Base-by-base conservation (phyloP, 306 rosid genomes). In the Oxytropis ochrocephala region DNA sequence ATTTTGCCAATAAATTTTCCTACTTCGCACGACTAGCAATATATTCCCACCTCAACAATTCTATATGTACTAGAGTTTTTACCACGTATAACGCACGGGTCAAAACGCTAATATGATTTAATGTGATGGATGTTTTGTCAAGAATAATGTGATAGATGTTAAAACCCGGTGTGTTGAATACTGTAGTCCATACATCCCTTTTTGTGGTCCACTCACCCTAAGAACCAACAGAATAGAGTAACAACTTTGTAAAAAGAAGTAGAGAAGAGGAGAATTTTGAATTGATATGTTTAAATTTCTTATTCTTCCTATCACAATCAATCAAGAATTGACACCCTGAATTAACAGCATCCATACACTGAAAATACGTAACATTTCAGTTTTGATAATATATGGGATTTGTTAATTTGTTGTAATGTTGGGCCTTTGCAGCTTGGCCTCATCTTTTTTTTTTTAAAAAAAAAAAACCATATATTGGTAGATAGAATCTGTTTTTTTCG, bases 271-370 rank as follows among this genome's bases (percentile, higher is more conserved):
- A 29, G 6, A 33, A 33, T 33, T 33, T 6, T 33, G 60, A 43
- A 42, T 70, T 43, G 12, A 32, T 17, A 58, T 32, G 49, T 44
- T 27, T 30, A 57, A 32, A 16, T 58, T 71, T 24, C 53, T 24
- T 54, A 69, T 69, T 60, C 2, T 30, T 2, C 3, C 27, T 0
- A 71, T 71, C 76, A 58, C 36, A 17, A 71, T 71, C 68, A 58
- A 57, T 18, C 19, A 56, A 30, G 13, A 70, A 58, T 0, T 46
- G 57, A 48, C 67, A 71, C 59, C 35, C 33, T 17, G 68, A 58
- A 46, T 71, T 44, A 70, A 57, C 43, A 70, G 24, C 57, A 70
- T 57, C 67, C 67, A 57, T 48, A 57, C 58, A 32, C 36, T 62
- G 7, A 57, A 12, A 52, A 14, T 65, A 52, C 10, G 6, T 27